These are phyloP conservation scores for Luffa acutangula DNA, from an alignment of 306 rosid species.

Conservation along the genomic window DNA sequence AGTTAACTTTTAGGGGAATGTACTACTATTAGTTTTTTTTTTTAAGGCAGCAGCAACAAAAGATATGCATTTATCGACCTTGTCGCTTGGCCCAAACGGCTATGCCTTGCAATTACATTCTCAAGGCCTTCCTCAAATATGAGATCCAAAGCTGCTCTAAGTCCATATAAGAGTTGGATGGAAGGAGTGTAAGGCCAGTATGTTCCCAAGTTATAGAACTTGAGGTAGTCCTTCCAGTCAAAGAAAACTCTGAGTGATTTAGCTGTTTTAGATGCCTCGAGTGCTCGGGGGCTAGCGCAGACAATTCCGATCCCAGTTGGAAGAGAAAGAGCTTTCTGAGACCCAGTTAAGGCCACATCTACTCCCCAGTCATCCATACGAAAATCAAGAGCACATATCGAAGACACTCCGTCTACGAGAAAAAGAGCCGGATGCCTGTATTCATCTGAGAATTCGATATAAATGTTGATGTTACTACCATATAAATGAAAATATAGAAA, in stretches of 20 bases:
- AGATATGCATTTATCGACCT: constrained; percentile 32
- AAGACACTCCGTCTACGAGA: constrained; percentile 96
- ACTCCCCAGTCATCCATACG: constrained; percentile 99
- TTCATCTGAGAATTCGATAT: constrained; percentile 44
- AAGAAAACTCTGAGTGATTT: constrained; percentile 87
- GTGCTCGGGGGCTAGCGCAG: constrained; percentile 84
- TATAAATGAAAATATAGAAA: background rate
- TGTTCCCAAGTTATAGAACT: constrained; percentile 83
- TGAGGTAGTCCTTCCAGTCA: constrained; percentile 91
- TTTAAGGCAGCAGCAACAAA: constrained; percentile 11
- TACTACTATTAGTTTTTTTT: background rate
- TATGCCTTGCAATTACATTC: constrained; percentile 74
- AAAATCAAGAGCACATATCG: constrained; percentile 92
- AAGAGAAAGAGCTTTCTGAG: constrained; percentile 98
- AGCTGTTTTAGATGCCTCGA: constrained; percentile 81
- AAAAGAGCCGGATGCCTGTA: constrained; percentile 89
- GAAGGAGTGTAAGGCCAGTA: constrained; percentile 99
- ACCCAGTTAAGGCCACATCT: constrained; percentile 95
- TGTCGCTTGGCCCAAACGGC: constrained; percentile 78
- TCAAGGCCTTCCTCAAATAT: constrained; percentile 95
- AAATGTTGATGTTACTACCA: constrained; percentile 17
- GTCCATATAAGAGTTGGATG: constrained; percentile 77
- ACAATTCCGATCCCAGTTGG: constrained; percentile 93
- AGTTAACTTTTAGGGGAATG: background rate
- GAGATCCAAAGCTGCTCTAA: constrained; percentile 77